Evolutionary conservation across 768 basidiomycete species (phyloP).

Genomic region (Suillus sp.): DNA sequence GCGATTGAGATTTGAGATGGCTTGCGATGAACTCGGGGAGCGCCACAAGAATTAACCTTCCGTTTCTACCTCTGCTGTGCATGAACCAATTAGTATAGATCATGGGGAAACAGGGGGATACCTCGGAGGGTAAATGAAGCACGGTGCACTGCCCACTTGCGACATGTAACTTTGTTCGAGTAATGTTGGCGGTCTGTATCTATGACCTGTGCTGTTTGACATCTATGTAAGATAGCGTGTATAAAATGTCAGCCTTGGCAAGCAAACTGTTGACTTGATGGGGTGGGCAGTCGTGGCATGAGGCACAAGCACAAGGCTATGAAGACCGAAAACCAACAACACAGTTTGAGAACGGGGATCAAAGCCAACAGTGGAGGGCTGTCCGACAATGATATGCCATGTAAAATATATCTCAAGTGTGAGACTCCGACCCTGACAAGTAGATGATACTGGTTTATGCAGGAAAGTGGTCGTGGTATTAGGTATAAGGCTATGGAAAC

Average conservation of each 20-base stretch:
- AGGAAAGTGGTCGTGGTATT: neutral
- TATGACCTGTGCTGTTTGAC: neutral
- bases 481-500: conserved; percentile 4
- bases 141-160: neutral
- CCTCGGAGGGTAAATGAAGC: too few relatives aligned
- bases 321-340: neutral
- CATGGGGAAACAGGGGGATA: neutral
- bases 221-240: neutral
- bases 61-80: neutral
- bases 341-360: neutral
- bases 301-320: neutral
- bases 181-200: neutral
- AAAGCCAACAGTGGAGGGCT: neutral
- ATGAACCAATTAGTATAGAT: neutral
- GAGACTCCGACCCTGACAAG: neutral
- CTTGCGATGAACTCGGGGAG: too few relatives aligned
- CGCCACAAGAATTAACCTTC: too few relatives aligned
- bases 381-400: neutral
- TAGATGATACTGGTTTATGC: neutral
- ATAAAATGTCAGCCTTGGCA: neutral
- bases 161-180: neutral
- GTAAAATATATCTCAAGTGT: neutral
- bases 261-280: neutral
- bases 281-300: neutral
- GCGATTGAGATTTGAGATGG: too few relatives aligned